A percentile compares a stretch with the other conserved stretches of the same genome.
phyloP scores from a whole-genome alignment of 495 filamentous ascomycete species.

The Sporormia fimetaria region DNA sequence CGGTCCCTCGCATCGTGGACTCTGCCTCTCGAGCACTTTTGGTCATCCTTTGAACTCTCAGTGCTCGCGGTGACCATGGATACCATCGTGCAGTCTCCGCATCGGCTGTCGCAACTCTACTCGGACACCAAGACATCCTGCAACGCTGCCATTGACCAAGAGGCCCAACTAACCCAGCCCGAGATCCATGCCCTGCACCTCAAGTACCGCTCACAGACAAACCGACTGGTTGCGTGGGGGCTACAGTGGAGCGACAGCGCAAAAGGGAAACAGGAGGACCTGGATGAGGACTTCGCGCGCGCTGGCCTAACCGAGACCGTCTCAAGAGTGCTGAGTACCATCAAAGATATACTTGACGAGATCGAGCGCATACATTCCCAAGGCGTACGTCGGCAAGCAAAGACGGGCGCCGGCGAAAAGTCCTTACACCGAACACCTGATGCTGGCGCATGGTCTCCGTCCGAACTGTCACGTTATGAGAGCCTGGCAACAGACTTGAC shows the following conservation, averaged over 20 bases:
- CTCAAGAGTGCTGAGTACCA: conserved; percentile 76
- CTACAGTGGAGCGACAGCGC: conserved; percentile 76
- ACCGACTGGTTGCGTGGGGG: conserved; percentile 76
- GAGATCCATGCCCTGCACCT: conserved; percentile 46
- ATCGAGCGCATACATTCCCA: conserved; percentile 60
- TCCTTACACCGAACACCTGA: conserved; percentile 18
- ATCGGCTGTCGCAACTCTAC: conserved; percentile 78
- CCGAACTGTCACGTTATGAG: conserved; percentile 49
- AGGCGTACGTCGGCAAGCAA: conserved; percentile 3
- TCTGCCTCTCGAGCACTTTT: background rate
- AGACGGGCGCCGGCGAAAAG: conserved; percentile 26
- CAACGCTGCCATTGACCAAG: conserved; percentile 65
- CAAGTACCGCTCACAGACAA: conserved; percentile 55
- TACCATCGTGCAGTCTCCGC: conserved; percentile 33
- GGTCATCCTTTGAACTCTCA: conserved; percentile 1
- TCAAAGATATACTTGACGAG: conserved; percentile 76
- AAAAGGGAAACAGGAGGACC: conserved; percentile 56
- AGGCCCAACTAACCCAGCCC: conserved; percentile 44
- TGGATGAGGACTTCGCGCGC: conserved; percentile 72
- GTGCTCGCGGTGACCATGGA: conserved; percentile 11
- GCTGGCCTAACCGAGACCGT: conserved; percentile 82
- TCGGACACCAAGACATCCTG: conserved; percentile 85
- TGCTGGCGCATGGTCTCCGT: conserved; percentile 38
- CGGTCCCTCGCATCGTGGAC: conserved; percentile 1
- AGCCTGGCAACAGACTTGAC: conserved; percentile 69